Evolutionary conservation across 2,329 filamentous ascomycete genomes (phyloP).

Genomic region (Ophiosphaerella narmari): DNA sequence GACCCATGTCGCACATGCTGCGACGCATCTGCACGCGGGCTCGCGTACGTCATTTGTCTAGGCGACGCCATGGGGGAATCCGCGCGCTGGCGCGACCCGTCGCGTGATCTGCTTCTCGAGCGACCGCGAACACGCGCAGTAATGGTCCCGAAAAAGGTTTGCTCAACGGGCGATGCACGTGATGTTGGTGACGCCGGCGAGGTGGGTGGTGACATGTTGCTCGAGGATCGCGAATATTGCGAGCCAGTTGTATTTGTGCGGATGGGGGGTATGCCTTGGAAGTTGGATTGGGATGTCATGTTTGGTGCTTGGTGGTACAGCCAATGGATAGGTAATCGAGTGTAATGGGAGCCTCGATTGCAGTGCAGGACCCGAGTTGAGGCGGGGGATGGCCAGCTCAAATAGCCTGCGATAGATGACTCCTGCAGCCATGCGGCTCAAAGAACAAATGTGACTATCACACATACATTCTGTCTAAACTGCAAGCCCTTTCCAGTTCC

Average conservation of each 20-base stretch:
- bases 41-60: conserved; percentile 18
- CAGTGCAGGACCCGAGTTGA: background rate
- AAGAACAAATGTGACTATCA: conserved; percentile 19
- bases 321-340: conserved; percentile 3
- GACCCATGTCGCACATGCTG: conserved; percentile 7
- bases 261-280: conserved; percentile 36
- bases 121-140: conserved; percentile 38
- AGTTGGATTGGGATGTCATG: conserved; percentile 32
- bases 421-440: conserved; percentile 33
- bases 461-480: background rate
- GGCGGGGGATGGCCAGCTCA: conserved; percentile 8
- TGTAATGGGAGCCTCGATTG: conserved; percentile 1
- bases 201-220: conserved; percentile 25
- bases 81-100: conserved; percentile 30
- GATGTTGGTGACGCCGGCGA: conserved; percentile 29
- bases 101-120: conserved; percentile 40
- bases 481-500: conserved; percentile 8
- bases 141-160: conserved; percentile 45
- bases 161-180: conserved; percentile 33
- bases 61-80: conserved; percentile 40
- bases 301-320: background rate
- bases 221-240: conserved; percentile 29
- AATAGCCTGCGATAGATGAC: conserved; percentile 13
- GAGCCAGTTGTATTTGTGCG: conserved; percentile 38
- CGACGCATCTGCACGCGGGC: conserved; percentile 18